Conservation (phyloP, 2,329 filamentous ascomycete genomes). For the Aureobasidium vineae region DNA sequence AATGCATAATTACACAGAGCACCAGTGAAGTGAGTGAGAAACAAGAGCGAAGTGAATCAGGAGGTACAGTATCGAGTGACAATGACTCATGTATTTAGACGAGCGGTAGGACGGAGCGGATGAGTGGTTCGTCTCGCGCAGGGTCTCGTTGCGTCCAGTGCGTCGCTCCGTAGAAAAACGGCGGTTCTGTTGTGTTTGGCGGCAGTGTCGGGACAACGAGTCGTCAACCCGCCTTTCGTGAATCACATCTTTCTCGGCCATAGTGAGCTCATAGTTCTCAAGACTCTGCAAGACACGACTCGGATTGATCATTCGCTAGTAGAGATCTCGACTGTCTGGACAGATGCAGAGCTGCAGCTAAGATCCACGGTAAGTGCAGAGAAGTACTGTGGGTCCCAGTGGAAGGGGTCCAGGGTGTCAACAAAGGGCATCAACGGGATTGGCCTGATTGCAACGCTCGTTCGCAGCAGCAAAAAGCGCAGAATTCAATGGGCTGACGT, state of each 20-base stretch:
- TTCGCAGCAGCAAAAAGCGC: neutral
- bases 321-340: neutral
- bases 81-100: conserved; percentile 10
- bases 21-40: neutral
- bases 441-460: conserved; percentile 16
- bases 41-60: neutral
- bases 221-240: neutral
- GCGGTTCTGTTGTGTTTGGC: conserved; percentile 20
- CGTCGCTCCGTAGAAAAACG: conserved; percentile 8
- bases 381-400: neutral
- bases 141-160: neutral
- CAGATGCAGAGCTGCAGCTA: neutral
- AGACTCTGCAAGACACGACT: neutral
- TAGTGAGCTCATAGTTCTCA: no score
- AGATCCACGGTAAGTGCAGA: neutral
- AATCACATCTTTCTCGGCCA: neutral
- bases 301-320: neutral
- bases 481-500: conserved; percentile 1
- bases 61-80: neutral
- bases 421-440: neutral
- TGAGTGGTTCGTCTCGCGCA: neutral
- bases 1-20: neutral
- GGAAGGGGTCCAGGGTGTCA: neutral
- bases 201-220: conserved; percentile 15
- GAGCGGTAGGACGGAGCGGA: neutral